Evolutionary conservation across 208 protist genomes (phyloP).

Genomic region (Wallacemonas sp.): DNA sequence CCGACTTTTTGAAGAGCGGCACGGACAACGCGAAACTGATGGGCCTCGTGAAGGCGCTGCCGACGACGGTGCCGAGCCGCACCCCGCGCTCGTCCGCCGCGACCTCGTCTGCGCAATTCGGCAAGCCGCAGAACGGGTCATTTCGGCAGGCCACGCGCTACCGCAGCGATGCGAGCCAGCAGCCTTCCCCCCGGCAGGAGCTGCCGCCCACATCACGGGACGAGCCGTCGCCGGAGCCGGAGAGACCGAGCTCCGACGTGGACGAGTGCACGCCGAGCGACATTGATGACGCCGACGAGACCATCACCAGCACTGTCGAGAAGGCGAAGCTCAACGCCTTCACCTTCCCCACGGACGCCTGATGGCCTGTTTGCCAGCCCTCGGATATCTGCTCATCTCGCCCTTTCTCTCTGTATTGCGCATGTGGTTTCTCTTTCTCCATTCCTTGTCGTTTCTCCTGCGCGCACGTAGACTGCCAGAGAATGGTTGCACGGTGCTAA

Average conservation of each 20-base stretch:
- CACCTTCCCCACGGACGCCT: background rate
- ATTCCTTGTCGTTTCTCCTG: too few relatives aligned
- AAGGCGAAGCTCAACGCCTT: background rate
- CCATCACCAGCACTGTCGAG: slow-evolving; percentile 7
- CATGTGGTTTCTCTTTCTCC: too few relatives aligned
- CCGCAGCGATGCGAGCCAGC: background rate
- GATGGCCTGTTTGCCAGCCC: too few relatives aligned
- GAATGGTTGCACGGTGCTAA: too few relatives aligned
- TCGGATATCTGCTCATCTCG: too few relatives aligned
- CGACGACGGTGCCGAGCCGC: slow-evolving; percentile 6
- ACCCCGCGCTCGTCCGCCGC: slow-evolving; percentile 10
- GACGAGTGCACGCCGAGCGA: slow-evolving; percentile 1
- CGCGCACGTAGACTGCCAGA: too few relatives aligned
- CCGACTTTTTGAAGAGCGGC: slow-evolving; percentile 27
- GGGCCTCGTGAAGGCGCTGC: background rate
- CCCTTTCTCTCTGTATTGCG: too few relatives aligned
- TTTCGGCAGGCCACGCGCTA: background rate
- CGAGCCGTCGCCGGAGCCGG: slow-evolving; percentile 7
- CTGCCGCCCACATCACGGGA: background rate
- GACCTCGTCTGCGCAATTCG: background rate
- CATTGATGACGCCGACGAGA: slow-evolving; percentile 7
- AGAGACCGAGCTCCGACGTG: background rate
- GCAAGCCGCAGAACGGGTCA: background rate
- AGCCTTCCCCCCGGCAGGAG: background rate
- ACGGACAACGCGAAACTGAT: slow-evolving; percentile 13